phyloP scores from a whole-genome alignment of 176 grass and related monocot species.

The Aegilops tauschii region DNA sequence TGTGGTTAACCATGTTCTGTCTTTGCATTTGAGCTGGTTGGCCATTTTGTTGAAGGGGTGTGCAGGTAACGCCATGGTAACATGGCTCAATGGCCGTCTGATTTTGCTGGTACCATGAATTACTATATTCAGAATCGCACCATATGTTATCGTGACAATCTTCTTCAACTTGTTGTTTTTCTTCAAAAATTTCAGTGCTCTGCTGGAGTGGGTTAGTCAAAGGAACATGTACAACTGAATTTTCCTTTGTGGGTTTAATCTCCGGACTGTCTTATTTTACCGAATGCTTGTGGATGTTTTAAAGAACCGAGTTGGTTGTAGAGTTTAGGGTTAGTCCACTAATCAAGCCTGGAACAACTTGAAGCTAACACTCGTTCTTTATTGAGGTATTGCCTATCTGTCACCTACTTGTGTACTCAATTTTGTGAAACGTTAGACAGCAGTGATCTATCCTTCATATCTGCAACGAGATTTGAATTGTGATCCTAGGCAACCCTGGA shows the following conservation, averaged over 20 bases:
- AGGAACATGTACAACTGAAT: not conserved
- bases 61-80: not conserved
- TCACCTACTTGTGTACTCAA: no score
- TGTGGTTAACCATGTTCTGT: not conserved
- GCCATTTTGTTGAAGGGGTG: not conserved
- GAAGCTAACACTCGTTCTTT: not conserved
- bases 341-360: not conserved
- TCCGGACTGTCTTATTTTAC: not conserved
- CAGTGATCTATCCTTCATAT: no score
- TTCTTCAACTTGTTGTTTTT: no score
- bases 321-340: not conserved
- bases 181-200: not conserved
- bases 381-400: no score
- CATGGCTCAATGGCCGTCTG: not conserved
- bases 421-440: no score
- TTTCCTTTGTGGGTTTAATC: not conserved
- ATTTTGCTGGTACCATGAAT: not conserved
- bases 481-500: no score
- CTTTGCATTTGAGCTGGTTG: not conserved
- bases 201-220: no score
- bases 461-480: no score
- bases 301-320: not conserved
- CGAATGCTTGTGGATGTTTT: not conserved
- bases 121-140: no score
- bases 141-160: not conserved